phyloP scores from a whole-genome alignment of 768 basidiomycete genomes.

The Trametes cingulata region DNA sequence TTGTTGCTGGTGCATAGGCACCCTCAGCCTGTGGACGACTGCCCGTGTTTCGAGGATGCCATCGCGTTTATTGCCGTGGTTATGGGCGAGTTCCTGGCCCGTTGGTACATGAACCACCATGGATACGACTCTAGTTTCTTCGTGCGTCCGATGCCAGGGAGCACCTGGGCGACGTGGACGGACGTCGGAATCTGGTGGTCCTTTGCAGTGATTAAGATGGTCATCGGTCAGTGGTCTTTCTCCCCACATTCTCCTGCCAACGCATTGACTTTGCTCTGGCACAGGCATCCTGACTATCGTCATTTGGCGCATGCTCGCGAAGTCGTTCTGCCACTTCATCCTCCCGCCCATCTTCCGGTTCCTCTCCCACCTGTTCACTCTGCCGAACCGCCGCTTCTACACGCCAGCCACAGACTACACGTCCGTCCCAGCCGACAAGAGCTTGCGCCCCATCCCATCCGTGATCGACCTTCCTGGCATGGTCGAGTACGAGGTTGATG shows the following conservation, averaged over 20 bases:
- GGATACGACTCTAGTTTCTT: constrained; percentile 39
- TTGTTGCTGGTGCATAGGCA: constrained; percentile 83
- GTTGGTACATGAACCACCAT: constrained; percentile 58
- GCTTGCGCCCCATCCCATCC: constrained; percentile 75
- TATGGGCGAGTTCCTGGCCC: constrained; percentile 66
- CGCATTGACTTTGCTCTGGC: neutral
- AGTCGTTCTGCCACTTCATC: constrained; percentile 67
- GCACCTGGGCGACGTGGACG: constrained; percentile 43
- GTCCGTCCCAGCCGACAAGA: constrained; percentile 59
- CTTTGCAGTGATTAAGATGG: constrained; percentile 42
- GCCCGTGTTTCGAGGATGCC: constrained; percentile 97
- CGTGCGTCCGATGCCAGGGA: constrained; percentile 55
- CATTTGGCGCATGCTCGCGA: constrained; percentile 85
- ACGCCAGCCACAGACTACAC: constrained; percentile 89
- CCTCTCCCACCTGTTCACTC: constrained; percentile 61
- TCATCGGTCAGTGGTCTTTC: constrained; percentile 38
- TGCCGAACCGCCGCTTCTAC: constrained; percentile 88
- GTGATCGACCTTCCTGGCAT: constrained; percentile 73
- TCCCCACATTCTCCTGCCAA: neutral
- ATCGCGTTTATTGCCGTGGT: constrained; percentile 90
- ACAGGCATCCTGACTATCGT: constrained; percentile 80
- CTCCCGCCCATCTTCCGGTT: constrained; percentile 86
- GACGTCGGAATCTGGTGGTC: constrained; percentile 39
- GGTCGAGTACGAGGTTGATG: constrained; percentile 30
- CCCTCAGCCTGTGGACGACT: constrained; percentile 94